Evolutionary conservation across 768 basidiomycete species (phyloP).

Genomic region (Tricholoma flavovirens): DNA sequence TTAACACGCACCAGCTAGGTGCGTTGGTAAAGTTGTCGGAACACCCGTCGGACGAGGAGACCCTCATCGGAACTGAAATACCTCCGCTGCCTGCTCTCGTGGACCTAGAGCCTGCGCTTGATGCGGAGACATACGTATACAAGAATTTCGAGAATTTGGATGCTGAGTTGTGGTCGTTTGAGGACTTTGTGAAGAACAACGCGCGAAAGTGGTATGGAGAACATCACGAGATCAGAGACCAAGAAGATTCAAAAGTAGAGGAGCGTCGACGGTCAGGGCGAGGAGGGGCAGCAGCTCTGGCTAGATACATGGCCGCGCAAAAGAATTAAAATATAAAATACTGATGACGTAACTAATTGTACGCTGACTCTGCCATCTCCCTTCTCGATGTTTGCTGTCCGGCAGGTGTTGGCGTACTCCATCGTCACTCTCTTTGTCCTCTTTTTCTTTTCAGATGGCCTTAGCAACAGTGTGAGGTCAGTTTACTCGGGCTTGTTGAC

Average conservation of each 20-base stretch:
- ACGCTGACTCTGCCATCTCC: neutral
- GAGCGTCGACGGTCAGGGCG: neutral
- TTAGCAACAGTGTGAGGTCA: constrained; percentile 10
- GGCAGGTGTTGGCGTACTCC: constrained; percentile 25
- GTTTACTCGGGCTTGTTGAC: neutral
- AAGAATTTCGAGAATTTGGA: constrained; percentile 39
- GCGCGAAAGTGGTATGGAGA: constrained; percentile 68
- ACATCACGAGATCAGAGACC: neutral
- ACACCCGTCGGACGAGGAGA: constrained; percentile 25
- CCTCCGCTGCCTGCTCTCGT: constrained; percentile 33
- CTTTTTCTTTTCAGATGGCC: constrained; percentile 34
- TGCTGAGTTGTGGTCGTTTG: constrained; percentile 71
- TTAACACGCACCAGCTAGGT: constrained; percentile 53
- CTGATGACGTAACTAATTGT: neutral
- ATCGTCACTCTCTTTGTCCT: constrained; percentile 37
- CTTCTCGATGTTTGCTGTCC: constrained; percentile 12
- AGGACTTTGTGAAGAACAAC: constrained; percentile 71
- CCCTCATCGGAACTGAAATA: constrained; percentile 37
- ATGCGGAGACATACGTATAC: constrained; percentile 77
- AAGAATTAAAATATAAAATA: too few relatives aligned
- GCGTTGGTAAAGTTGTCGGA: constrained; percentile 29
- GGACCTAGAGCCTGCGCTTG: constrained; percentile 29
- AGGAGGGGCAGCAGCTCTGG: constrained; percentile 6
- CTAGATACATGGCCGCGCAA: neutral
- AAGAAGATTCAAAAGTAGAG: neutral